Evolutionary conservation across 2,329 filamentous ascomycete species (phyloP).

Genomic region (Rhexocercosporidium sp.): DNA sequence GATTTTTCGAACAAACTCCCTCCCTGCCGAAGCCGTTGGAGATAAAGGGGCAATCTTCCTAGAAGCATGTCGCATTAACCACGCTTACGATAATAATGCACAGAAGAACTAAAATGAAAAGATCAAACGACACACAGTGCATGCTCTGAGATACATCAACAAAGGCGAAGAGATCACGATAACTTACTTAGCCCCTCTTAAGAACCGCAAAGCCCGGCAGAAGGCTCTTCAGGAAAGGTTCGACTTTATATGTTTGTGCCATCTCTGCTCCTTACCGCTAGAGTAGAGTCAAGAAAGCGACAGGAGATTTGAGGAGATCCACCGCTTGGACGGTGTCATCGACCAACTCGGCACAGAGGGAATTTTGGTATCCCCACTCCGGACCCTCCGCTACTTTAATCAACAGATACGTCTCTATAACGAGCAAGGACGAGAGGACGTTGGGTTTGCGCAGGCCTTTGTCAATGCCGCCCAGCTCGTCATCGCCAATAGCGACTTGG

Average conservation of each 20-base stretch:
- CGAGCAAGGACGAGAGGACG: constrained; percentile 34
- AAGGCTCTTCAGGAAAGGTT: constrained; percentile 41
- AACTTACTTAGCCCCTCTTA: constrained; percentile 39
- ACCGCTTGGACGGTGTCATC: constrained; percentile 38
- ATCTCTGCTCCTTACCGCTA: constrained; percentile 44
- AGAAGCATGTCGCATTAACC: constrained; percentile 45
- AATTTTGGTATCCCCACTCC: constrained; percentile 21
- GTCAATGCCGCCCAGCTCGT: constrained; percentile 38
- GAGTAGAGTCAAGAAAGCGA: constrained; percentile 43
- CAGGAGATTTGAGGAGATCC: constrained; percentile 32
- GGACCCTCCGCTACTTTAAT: constrained; percentile 33
- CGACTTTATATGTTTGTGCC: constrained; percentile 44
- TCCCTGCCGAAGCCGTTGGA: constrained; percentile 32
- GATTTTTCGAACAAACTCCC: constrained; percentile 29
- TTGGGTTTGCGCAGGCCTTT: constrained; percentile 35
- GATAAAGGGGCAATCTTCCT: constrained; percentile 44
- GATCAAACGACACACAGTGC: constrained; percentile 40
- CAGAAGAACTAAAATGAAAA: constrained; percentile 44
- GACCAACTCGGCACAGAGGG: constrained; percentile 17
- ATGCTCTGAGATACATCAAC: constrained; percentile 44
- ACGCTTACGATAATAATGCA: constrained; percentile 46
- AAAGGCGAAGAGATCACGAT: constrained; percentile 46
- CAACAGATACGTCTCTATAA: constrained; percentile 38
- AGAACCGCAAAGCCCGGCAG: constrained; percentile 36
- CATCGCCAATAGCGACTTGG: constrained; percentile 42